These are phyloP conservation scores for Pontederia paniculata DNA, from an alignment of 176 grass and related monocot species.

Conservation along the genomic window DNA sequence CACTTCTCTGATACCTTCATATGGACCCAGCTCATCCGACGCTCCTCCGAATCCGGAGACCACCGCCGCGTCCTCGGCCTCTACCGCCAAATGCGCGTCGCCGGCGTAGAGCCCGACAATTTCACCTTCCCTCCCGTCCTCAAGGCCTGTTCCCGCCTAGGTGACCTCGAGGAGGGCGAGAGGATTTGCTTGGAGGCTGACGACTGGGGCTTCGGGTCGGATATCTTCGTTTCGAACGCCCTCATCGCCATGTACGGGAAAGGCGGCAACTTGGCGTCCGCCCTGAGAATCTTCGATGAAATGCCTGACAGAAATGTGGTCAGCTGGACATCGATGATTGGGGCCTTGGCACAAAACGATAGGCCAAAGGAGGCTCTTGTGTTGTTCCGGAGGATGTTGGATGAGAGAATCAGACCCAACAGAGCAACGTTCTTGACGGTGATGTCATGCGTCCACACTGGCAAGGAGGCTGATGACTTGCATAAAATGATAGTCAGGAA, in stretches of 20 bases:
- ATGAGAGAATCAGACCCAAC: slow-evolving; percentile 14
- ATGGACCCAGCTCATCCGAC: slow-evolving; percentile 16
- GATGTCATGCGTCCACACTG: slow-evolving; percentile 10
- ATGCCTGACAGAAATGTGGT: slow-evolving; percentile 18
- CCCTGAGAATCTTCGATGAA: slow-evolving; percentile 15
- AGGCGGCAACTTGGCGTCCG: slow-evolving; percentile 2
- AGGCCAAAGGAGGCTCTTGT: slow-evolving; percentile 5
- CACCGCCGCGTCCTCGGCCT: not conserved
- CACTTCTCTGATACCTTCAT: not conserved
- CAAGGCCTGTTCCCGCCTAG: slow-evolving; percentile 18
- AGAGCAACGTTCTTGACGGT: slow-evolving; percentile 24
- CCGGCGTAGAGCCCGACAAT: slow-evolving; percentile 1
- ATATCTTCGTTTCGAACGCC: slow-evolving; percentile 18
- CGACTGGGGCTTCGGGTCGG: slow-evolving; percentile 2
- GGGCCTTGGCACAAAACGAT: slow-evolving; percentile 10
- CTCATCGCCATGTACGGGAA: slow-evolving; percentile 22
- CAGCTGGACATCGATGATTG: slow-evolving; percentile 19
- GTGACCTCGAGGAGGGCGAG: slow-evolving; percentile 8
- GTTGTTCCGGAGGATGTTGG: slow-evolving; percentile 14
- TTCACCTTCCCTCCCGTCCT: slow-evolving; percentile 22
- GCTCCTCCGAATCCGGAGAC: slow-evolving; percentile 4
- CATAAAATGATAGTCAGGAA: not conserved
- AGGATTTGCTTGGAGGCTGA: not conserved
- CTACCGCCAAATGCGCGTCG: slow-evolving; percentile 17
- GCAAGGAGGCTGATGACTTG: slow-evolving; percentile 11